These are phyloP conservation scores for Globisporangium middletonii DNA, from an alignment of 352 stramenopile genomes.

Conservation along the genomic window DNA sequence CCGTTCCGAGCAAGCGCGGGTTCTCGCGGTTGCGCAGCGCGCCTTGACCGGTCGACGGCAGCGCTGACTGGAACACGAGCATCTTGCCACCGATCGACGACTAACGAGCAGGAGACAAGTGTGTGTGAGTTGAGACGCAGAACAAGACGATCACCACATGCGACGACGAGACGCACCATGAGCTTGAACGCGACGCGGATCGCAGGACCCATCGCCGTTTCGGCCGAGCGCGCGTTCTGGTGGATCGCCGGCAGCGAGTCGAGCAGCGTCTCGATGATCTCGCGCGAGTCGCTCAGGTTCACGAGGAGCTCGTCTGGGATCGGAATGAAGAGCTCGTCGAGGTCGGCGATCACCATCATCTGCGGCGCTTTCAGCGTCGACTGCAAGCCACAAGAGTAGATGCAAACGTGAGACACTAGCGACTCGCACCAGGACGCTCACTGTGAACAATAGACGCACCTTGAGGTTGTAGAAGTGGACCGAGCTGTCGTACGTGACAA, in stretches of 20 bases:
- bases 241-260: constrained; percentile 92
- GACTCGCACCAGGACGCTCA: too few relatives aligned
- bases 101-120: constrained; percentile 22
- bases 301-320: constrained; percentile 97
- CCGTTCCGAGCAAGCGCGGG: constrained; percentile 68
- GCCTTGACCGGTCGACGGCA: constrained; percentile 72
- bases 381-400: constrained; percentile 14
- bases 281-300: constrained; percentile 93
- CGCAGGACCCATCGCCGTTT: constrained; percentile 75
- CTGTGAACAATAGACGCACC: constrained; percentile 17
- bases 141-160: constrained; percentile 54
- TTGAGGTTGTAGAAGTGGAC: constrained; percentile 91
- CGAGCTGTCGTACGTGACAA: constrained; percentile 82
- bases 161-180: constrained; percentile 87
- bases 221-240: constrained; percentile 68
- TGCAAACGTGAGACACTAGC: constrained; percentile 4
- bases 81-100: constrained; percentile 85
- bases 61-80: constrained; percentile 83
- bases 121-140: constrained; percentile 17
- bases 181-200: constrained; percentile 97
- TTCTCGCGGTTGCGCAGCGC: constrained; percentile 83
- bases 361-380: constrained; percentile 77
- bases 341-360: constrained; percentile 87
- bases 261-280: constrained; percentile 94
- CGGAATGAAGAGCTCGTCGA: constrained; percentile 88